Conservation (phyloP, 179 eudicot genomes). For the Beta macrorhiza region DNA sequence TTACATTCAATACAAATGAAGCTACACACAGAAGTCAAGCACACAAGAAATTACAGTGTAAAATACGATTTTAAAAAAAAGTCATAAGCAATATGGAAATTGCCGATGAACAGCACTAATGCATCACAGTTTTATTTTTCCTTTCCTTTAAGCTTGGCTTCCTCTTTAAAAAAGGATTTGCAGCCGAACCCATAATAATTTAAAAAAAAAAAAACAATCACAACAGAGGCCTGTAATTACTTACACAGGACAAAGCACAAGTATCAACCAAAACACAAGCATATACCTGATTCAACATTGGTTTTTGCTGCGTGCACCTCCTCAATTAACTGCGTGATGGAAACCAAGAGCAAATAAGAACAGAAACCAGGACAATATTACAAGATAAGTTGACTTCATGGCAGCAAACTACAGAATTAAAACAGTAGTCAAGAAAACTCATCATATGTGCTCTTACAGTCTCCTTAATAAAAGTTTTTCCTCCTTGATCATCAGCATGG, state of each 20-base stretch:
- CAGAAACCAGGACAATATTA: conserved; percentile 18
- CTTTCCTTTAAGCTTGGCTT: neutral
- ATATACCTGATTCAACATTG: conserved; percentile 50
- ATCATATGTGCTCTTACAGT: conserved; percentile 41
- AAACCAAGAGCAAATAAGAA: conserved; percentile 27
- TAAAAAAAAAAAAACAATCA: neutral
- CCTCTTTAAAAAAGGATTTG: neutral
- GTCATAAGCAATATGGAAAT: neutral
- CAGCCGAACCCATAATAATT: neutral
- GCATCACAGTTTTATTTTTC: neutral
- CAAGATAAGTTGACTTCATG: conserved; percentile 8
- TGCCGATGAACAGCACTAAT: neutral
- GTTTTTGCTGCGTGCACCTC: conserved; percentile 38
- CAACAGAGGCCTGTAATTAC: neutral
- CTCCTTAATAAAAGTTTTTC: conserved; percentile 40
- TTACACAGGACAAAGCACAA: conserved; percentile 14
- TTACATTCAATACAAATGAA: neutral
- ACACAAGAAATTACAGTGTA: neutral
- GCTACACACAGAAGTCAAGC: conserved; percentile 4
- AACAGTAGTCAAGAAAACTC: conserved; percentile 25
- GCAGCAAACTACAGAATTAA: conserved; percentile 8
- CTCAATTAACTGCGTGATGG: conserved; percentile 53
- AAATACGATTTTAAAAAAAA: neutral
- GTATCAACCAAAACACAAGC: neutral
- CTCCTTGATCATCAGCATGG: conserved; percentile 41